Evolutionary conservation across 257 asterid species (phyloP).

Genomic region (Fraxinus pennsylvanica): DNA sequence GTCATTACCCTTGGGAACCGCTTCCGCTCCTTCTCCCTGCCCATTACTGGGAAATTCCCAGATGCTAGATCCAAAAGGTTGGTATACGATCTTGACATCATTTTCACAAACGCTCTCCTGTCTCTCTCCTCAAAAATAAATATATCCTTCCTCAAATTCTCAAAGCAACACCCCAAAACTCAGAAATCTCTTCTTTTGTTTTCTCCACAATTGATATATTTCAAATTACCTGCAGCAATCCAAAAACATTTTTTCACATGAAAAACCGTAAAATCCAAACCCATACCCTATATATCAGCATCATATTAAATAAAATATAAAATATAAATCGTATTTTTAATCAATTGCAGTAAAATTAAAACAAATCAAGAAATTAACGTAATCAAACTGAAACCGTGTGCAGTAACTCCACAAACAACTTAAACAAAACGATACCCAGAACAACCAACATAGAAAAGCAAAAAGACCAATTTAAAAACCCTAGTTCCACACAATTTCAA

Average conservation of each 20-base stretch:
- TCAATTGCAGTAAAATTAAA: conserved; percentile 19
- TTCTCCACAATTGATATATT: conserved; percentile 24
- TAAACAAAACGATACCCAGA: conserved; percentile 20
- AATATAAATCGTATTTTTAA: background rate
- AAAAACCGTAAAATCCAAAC: background rate
- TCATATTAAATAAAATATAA: conserved; percentile 24
- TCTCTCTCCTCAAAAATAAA: conserved; percentile 23
- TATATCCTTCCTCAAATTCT: background rate
- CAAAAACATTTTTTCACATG: conserved; percentile 21
- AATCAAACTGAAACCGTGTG: conserved; percentile 39
- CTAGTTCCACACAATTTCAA: conserved; percentile 18
- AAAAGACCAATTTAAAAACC: conserved; percentile 21
- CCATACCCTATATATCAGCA: conserved; percentile 13
- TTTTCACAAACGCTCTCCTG: conserved; percentile 42
- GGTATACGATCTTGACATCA: conserved; percentile 94
- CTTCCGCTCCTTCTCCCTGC: conserved; percentile 72
- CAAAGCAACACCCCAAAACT: conserved; percentile 26
- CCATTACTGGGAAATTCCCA: conserved; percentile 72
- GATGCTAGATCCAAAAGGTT: conserved; percentile 88
- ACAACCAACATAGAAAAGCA: conserved; percentile 2
- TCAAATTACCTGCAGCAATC: conserved; percentile 47
- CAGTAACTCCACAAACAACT: conserved; percentile 19
- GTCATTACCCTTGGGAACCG: conserved; percentile 81
- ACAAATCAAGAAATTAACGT: conserved; percentile 18
- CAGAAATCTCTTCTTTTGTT: conserved; percentile 15